A percentile compares a stretch with the other conserved stretches of the same genome.
phyloP scores from a whole-genome alignment of 2,329 filamentous ascomycete genomes.

The Xylariaceae sp. region DNA sequence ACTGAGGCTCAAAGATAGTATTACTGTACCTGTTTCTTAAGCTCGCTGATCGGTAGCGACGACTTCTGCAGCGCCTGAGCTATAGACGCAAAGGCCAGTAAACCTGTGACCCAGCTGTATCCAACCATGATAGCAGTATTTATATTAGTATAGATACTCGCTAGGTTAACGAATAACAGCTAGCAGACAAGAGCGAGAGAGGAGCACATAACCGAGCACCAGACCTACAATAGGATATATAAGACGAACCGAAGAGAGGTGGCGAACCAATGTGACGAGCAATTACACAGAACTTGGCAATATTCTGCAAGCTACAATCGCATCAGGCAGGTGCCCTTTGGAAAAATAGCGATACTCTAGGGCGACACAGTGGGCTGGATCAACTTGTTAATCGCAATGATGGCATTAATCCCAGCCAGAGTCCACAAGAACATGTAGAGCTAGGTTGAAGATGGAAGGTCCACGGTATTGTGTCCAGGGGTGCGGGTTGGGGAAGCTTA shows the following conservation, averaged over 20 bases:
- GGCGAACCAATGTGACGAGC: not conserved
- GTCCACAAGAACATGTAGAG: slow-evolving; percentile 13
- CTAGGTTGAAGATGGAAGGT: slow-evolving; percentile 36
- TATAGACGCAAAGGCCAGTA: slow-evolving; percentile 31
- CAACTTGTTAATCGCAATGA: not conserved
- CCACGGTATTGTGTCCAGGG: slow-evolving; percentile 7
- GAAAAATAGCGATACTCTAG: too few species aligned
- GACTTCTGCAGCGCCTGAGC: slow-evolving; percentile 35
- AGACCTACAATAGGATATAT: slow-evolving; percentile 9
- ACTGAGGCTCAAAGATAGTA: not conserved
- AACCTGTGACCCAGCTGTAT: slow-evolving; percentile 23
- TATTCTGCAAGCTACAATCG: too few species aligned
- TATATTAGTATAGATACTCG: slow-evolving; percentile 17
- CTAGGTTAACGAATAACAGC: slow-evolving; percentile 6
- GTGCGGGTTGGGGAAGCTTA: slow-evolving; percentile 12
- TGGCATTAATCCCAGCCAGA: slow-evolving; percentile 16
- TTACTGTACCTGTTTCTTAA: slow-evolving; percentile 37
- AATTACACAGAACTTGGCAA: too few species aligned
- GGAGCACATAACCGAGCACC: slow-evolving; percentile 4
- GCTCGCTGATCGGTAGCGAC: slow-evolving; percentile 38
- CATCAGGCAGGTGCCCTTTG: too few species aligned
- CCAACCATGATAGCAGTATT: slow-evolving; percentile 26
- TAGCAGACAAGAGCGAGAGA: slow-evolving; percentile 14
- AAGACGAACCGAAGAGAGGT: not conserved
- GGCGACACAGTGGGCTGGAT: too few species aligned